Percentiles rank a stretch among this genome's conserved stretches.
Conservation (phyloP, 805 yeast genomes). For the Scheffersomyces ergatensis region DNA sequence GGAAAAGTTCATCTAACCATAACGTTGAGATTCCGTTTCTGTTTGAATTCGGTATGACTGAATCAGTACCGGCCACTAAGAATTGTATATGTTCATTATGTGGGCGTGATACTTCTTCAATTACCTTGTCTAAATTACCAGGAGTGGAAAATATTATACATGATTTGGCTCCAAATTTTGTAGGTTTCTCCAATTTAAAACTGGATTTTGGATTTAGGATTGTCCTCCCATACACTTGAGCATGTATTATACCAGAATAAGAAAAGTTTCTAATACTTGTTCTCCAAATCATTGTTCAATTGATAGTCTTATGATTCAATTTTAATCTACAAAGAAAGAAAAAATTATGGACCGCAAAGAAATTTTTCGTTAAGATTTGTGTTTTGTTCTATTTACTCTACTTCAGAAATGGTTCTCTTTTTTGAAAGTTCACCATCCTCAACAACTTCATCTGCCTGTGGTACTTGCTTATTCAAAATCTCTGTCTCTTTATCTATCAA, state of each 20-base stretch:
- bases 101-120: conserved; percentile 25
- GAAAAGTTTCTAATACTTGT: neutral
- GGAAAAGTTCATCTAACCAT: conserved; percentile 30
- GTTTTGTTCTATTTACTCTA: conserved; percentile 5
- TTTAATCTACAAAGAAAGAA: neutral
- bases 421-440: conserved; percentile 6
- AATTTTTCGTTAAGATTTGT: neutral
- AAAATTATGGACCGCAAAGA: neutral
- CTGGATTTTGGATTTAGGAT: conserved; percentile 12
- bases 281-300: neutral
- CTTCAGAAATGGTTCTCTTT: conserved; percentile 20
- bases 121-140: conserved; percentile 24
- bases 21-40: conserved; percentile 37
- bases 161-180: conserved; percentile 21
- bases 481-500: conserved; percentile 7
- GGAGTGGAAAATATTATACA: conserved; percentile 37
- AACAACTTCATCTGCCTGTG: conserved; percentile 3
- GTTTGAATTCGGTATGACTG: conserved; percentile 28
- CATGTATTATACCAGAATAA: neutral
- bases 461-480: conserved; percentile 4
- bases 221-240: conserved; percentile 6
- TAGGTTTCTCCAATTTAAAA: conserved; percentile 7
- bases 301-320: neutral
- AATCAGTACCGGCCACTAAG: conserved; percentile 40
- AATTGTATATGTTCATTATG: conserved; percentile 28